Conservation (phyloP, 2,329 filamentous ascomycete genomes). For the Lachnellula subtilissima region DNA sequence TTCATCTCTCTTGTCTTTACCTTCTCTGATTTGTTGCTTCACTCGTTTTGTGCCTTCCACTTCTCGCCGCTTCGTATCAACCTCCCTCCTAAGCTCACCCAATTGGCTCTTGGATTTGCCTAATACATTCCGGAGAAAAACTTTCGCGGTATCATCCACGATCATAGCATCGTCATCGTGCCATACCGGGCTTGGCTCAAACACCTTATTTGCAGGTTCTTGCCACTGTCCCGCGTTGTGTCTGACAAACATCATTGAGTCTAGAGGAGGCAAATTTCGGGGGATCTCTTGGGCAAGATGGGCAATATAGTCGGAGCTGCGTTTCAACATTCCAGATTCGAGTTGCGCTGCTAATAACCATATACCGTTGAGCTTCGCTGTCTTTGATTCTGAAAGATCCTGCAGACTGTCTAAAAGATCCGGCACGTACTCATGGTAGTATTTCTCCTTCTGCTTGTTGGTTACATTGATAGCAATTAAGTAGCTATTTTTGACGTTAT, state of each 20-base stretch:
- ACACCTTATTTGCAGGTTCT: constrained; percentile 77
- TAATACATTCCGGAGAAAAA: constrained; percentile 87
- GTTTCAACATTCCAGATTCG: constrained; percentile 72
- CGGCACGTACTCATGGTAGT: constrained; percentile 95
- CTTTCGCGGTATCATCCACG: constrained; percentile 78
- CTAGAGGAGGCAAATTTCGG: constrained; percentile 80
- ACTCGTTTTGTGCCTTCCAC: constrained; percentile 71
- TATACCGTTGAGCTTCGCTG: constrained; percentile 74
- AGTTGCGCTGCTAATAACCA: constrained; percentile 79
- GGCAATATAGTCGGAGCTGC: constrained; percentile 67
- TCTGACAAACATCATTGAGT: constrained; percentile 96
- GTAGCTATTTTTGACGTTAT: constrained; percentile 98
- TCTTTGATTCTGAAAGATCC: constrained; percentile 86
- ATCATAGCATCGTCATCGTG: constrained; percentile 87
- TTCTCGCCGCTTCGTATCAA: constrained; percentile 80
- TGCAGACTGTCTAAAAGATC: constrained; percentile 91
- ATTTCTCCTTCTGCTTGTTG: constrained; percentile 95
- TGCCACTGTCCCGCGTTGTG: constrained; percentile 82
- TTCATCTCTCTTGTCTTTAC: constrained; percentile 84
- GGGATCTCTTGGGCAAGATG: constrained; percentile 76
- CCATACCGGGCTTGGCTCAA: constrained; percentile 96
- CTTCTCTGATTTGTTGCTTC: constrained; percentile 73
- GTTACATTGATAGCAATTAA: constrained; percentile 93
- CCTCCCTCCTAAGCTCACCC: constrained; percentile 73
- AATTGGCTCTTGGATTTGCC: constrained; percentile 84